Conservation (phyloP, 2,329 filamentous ascomycete genomes). For the Alternaria triticina region DNA sequence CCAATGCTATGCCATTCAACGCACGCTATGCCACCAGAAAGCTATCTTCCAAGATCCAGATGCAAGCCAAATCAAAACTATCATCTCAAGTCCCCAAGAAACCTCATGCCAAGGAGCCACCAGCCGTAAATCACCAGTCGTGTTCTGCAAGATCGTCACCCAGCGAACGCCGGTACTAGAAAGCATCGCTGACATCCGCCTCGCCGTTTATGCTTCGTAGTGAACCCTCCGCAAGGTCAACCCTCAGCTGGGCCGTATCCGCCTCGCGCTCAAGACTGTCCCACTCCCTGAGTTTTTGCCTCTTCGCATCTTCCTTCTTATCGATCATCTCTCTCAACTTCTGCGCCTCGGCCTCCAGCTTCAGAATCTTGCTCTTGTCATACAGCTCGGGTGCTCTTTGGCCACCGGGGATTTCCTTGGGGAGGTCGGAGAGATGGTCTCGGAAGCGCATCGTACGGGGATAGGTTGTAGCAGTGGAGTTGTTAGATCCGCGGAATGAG, state of each 20-base stretch:
- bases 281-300: conserved; percentile 55
- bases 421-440: conserved; percentile 51
- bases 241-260: conserved; percentile 53
- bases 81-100: conserved; percentile 5
- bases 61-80: background rate
- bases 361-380: conserved; percentile 52
- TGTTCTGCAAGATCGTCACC: background rate
- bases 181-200: conserved; percentile 47
- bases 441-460: conserved; percentile 56
- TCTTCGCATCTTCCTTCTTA: conserved; percentile 54
- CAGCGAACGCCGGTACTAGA: conserved; percentile 24
- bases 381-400: conserved; percentile 51
- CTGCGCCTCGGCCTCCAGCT: conserved; percentile 56
- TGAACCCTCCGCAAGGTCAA: conserved; percentile 56
- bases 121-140: background rate
- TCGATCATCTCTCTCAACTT: conserved; percentile 54
- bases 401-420: conserved; percentile 54
- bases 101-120: background rate
- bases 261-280: conserved; percentile 53
- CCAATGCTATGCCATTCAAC: conserved; percentile 6
- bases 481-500: conserved; percentile 51
- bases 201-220: conserved; percentile 51
- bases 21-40: conserved; percentile 20
- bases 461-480: conserved; percentile 53
- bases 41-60: conserved; percentile 5